Conservation (phyloP, 106 monocot genomes). For the Dendrobium officinale region DNA sequence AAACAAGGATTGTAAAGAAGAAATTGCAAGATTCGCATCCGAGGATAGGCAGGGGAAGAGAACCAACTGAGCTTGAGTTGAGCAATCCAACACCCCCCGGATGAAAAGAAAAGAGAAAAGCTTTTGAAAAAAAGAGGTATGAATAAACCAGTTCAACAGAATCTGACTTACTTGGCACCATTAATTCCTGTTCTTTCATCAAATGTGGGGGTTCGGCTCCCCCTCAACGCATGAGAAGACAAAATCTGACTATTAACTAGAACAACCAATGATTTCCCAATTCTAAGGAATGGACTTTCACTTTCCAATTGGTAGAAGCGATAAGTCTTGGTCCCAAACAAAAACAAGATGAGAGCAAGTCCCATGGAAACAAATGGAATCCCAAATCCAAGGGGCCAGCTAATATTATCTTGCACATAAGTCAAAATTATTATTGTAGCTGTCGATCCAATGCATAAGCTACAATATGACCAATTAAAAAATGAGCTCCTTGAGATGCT, state of each 20-base stretch:
- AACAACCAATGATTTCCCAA: conserved; percentile 20
- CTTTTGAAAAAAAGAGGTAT: too few relatives aligned
- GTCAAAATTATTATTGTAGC: conserved; percentile 21
- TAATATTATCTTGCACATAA: conserved; percentile 67
- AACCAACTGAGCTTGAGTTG: too few relatives aligned
- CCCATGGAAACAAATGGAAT: conserved; percentile 51
- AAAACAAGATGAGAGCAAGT: conserved; percentile 40
- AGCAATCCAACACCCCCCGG: too few relatives aligned
- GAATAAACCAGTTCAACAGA: too few relatives aligned
- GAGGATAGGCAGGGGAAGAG: too few relatives aligned
- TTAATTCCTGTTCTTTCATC: neutral
- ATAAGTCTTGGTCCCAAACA: conserved; percentile 50
- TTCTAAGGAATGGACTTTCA: conserved; percentile 27
- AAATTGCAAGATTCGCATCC: too few relatives aligned
- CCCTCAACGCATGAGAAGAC: neutral
- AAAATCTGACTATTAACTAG: neutral
- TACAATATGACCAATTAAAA: conserved; percentile 85
- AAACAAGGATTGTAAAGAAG: too few relatives aligned
- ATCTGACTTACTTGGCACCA: neutral
- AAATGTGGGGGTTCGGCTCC: neutral
- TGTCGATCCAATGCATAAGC: conserved; percentile 16
- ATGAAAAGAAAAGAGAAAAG: too few relatives aligned
- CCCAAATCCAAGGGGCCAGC: conserved; percentile 75
- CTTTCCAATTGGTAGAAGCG: conserved; percentile 30
- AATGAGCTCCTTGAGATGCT: conserved; percentile 43